Evolutionary conservation across 305 asterid genomes (phyloP).

Genomic region (Solanum aculeatissimum): DNA sequence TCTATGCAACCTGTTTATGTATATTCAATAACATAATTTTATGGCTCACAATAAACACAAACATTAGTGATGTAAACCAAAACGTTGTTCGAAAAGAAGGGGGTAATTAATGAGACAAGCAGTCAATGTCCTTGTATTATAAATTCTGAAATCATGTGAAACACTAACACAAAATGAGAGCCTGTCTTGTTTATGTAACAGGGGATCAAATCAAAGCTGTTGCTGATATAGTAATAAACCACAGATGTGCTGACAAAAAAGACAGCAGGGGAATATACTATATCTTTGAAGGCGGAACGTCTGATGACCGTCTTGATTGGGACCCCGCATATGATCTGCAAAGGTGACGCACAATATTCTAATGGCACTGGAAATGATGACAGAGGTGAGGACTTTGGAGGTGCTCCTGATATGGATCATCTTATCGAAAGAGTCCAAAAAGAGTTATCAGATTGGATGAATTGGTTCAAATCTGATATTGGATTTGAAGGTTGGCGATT

Average conservation of each 20-base stretch:
- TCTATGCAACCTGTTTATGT: no score
- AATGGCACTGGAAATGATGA: conserved; percentile 74
- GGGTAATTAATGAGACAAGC: not conserved
- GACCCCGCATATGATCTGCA: conserved; percentile 55
- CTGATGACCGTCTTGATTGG: conserved; percentile 81
- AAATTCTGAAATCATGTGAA: no score
- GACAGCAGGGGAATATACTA: conserved; percentile 54
- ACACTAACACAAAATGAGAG: not conserved
- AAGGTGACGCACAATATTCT: conserved; percentile 37
- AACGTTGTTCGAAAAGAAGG: not conserved
- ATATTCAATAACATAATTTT: no score
- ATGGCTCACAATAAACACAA: not conserved
- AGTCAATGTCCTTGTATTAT: no score
- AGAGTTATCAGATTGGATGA: conserved; percentile 76
- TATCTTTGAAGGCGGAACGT: conserved; percentile 79
- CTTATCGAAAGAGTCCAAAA: conserved; percentile 46
- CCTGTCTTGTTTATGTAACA: not conserved
- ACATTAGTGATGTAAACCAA: no score
- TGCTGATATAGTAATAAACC: conserved; percentile 83
- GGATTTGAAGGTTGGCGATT: conserved; percentile 81
- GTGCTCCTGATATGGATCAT: conserved; percentile 75
- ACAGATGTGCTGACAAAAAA: conserved; percentile 55
- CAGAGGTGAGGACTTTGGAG: conserved; percentile 30
- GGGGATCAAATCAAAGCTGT: conserved; percentile 60
- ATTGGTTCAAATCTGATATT: conserved; percentile 67